A percentile compares a stretch with the other conserved stretches of the same genome.
phyloP scores from a whole-genome alignment of 352 stramenopile species.

The Plasmopara halstedii region DNA sequence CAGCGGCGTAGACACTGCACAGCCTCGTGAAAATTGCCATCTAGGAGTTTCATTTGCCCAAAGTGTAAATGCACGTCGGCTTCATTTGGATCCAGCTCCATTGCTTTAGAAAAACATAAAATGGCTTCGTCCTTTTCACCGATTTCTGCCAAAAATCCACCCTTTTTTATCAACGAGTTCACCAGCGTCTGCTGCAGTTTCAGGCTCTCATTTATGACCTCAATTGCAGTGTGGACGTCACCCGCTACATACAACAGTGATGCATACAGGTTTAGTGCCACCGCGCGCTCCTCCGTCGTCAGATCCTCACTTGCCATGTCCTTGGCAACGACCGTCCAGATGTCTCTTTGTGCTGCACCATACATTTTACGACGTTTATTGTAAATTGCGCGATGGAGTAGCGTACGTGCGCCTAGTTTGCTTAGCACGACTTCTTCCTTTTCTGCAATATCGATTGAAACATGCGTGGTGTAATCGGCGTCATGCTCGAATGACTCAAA shows the following conservation, averaged over 20 bases:
- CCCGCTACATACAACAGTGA: slow-evolving; percentile 74
- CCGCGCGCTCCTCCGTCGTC: slow-evolving; percentile 30
- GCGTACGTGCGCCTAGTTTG: slow-evolving; percentile 50
- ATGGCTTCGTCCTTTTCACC: slow-evolving; percentile 54
- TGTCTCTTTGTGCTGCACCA: too few relatives aligned
- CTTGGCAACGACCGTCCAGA: too few relatives aligned
- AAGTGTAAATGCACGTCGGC: slow-evolving; percentile 76
- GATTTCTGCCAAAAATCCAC: slow-evolving; percentile 71
- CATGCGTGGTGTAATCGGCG: slow-evolving; percentile 45
- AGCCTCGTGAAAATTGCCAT: slow-evolving; percentile 67
- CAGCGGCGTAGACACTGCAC: slow-evolving; percentile 62
- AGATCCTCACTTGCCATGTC: slow-evolving; percentile 34
- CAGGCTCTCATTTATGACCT: slow-evolving; percentile 54
- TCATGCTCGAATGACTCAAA: slow-evolving; percentile 83
- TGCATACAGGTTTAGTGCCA: slow-evolving; percentile 66
- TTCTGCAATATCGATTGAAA: slow-evolving; percentile 65
- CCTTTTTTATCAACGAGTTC: slow-evolving; percentile 77
- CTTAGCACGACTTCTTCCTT: slow-evolving; percentile 19
- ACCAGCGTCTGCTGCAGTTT: slow-evolving; percentile 40
- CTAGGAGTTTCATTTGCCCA: slow-evolving; percentile 75
- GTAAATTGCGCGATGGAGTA: slow-evolving; percentile 62
- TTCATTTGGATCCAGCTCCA: slow-evolving; percentile 64
- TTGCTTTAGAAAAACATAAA: slow-evolving; percentile 54
- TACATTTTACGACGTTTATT: too few relatives aligned
- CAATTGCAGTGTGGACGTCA: slow-evolving; percentile 66